Evolutionary conservation across 139 green algal genomes (phyloP).

Genomic region (Astrephomene gubernaculifera): DNA sequence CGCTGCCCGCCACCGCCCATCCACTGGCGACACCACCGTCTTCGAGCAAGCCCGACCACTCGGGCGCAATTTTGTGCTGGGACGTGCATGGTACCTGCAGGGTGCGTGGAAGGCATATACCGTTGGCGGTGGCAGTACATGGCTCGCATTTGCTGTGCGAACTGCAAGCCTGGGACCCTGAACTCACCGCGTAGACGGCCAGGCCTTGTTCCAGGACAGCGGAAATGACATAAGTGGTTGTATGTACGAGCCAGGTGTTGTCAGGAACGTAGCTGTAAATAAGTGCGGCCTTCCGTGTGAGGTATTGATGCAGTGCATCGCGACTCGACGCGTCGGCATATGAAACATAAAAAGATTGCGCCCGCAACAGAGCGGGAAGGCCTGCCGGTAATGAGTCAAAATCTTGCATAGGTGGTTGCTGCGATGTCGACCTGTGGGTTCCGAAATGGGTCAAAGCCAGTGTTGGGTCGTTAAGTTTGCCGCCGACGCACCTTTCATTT

Average conservation of each 20-base stretch:
- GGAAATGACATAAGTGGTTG: neutral
- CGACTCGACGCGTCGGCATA: neutral
- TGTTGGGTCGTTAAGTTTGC: too few species aligned
- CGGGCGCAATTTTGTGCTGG: conserved; percentile 20
- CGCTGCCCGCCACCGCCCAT: neutral
- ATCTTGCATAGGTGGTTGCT: neutral
- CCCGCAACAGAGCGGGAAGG: neutral
- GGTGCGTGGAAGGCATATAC: too few species aligned
- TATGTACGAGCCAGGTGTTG: conserved; percentile 15
- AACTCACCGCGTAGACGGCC: neutral
- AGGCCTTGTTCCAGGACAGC: neutral
- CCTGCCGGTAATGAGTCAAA: neutral
- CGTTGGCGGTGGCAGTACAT: too few species aligned
- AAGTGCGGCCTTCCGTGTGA: neutral
- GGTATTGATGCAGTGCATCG: neutral
- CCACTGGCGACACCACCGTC: neutral
- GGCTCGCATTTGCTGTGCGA: too few species aligned
- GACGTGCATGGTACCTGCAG: neutral
- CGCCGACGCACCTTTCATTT: neutral
- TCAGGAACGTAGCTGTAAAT: conserved; percentile 4
- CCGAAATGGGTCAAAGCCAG: neutral
- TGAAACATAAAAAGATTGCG: neutral
- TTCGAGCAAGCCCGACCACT: neutral
- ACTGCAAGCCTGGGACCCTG: neutral
- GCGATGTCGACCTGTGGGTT: neutral